Evolutionary conservation across 441 rosid genomes (phyloP), one percentile per base, ranked within the genome.

Genomic region (Isatis lusitanica): DNA sequence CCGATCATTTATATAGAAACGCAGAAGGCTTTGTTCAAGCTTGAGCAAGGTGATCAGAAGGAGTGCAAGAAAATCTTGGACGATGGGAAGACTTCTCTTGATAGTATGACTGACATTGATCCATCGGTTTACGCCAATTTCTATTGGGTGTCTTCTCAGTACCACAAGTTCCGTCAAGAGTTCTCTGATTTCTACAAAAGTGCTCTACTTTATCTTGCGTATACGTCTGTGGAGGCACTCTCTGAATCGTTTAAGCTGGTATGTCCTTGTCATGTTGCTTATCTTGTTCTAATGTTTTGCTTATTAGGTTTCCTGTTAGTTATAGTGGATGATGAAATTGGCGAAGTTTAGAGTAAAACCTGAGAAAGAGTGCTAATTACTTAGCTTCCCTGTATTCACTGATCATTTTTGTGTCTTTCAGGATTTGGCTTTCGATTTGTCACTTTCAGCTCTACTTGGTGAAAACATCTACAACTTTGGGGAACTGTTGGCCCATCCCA

Each of bases 381-480:
- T 71, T 50, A 64, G 58, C 36, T 58, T 64, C 43, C 11, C 33
- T 17, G 21, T 46, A 68, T 17, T 61, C 31, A 42, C 44, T n/a
- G 16, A 36, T 51, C 35, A 55, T 80, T 63, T 40, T 39, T 71
- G 55, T 61, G 63, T 40, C 38, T 44, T 26, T 73, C 46, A 93
- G 98, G 98, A 93, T 83, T 83, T 93, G 93, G 96, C 97, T 39
- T 91, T 91, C 71, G 98, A 93, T 82, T 83, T 93, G 55, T 93
- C 98, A 64, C 96, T 93, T 68, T 90, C 98, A 76, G 97, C 98
- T 12, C 85, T 93, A 73, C 76, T 93, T 85, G 98, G 98, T 68
- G 98, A 93, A 75, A 90, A 90, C 79, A 90, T 93, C 78, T 93
- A 90, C 90, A 93, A 93, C 85, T 93, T 91, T 47, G 98, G 97